Evolutionary conservation across 2,329 filamentous ascomycete species (phyloP), one percentile per base, ranked within the genome.

Genomic region (Septoria linicola): DNA sequence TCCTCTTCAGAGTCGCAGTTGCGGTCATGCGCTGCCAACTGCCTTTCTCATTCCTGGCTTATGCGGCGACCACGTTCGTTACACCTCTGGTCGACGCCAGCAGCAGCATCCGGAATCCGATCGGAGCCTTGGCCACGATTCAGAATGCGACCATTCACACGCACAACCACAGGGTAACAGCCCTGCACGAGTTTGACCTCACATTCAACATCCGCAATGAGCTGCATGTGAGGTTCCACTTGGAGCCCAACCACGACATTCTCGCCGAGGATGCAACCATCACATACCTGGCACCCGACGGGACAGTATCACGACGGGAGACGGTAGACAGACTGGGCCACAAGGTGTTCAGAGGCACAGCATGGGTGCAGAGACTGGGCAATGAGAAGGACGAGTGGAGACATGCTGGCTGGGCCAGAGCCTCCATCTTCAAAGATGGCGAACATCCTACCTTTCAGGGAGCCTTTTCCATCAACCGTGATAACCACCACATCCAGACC

Each of bases 161-260:
- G 0, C 84, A 85, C 13, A 87, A 86, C 39, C 83, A 89, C 67
- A 83, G 86, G 53, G 82, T 96, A 40, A 85, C 93, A 66, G 84
- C 90, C 41, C 76, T 87, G 50, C 92, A 90, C 11, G 76, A 82
- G 17, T 99, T 99, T 70, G 88, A 96, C 63, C 75, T 99, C 55
- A 84, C 82, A 23, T 96, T 99, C 68, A 77, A 82, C 51, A 74
- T 96, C 30, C 75, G 81, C 54, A 77, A 80, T 46, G 74, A 79
- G 54, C 80, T 90, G 58, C 80, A 83, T 60, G 77, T 97, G 63
- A 88, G 89, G 59, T 79, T 99, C 45, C 80, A 81, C 49, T 79
- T 99, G 41, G 84, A 93, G 67, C 93, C 93, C 3, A 97, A 97
- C 68, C 83, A 95, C 73, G 89, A 97, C 71, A 84, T 97, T 52